phyloP scores from a whole-genome alignment of 139 green algal genomes.

The Chlamydomonas sp. region DNA sequence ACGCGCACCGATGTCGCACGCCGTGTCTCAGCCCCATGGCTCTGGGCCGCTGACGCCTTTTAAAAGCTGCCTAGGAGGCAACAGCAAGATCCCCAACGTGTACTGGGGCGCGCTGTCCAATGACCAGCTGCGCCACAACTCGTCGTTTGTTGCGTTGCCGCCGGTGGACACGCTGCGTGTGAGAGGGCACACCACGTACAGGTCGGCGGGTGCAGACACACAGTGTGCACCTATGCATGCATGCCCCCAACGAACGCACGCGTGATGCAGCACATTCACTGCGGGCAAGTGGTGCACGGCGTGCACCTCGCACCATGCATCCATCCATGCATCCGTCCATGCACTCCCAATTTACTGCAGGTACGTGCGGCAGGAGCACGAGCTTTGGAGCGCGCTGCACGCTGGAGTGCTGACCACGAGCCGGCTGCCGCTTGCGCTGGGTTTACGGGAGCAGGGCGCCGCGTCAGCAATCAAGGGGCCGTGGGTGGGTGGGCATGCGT shows the following conservation, averaged over 20 bases:
- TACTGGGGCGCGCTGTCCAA: constrained; percentile 12
- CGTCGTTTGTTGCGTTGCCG: background rate
- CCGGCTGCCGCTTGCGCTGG: constrained; percentile 43
- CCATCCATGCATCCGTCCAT: background rate
- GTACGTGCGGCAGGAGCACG: constrained; percentile 44
- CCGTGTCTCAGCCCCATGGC: no score
- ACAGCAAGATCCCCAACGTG: constrained; percentile 20
- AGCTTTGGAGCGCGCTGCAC: constrained; percentile 50
- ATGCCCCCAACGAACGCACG: no score
- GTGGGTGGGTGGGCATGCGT: no score
- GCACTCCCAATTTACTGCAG: constrained; percentile 10
- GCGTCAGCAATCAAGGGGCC: constrained; percentile 12
- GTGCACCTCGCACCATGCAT: background rate
- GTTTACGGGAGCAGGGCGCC: constrained; percentile 43
- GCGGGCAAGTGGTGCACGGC: background rate
- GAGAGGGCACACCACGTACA: background rate
- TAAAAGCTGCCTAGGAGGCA: constrained; percentile 9
- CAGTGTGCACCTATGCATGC: no score
- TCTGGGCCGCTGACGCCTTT: background rate
- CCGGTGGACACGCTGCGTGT: background rate
- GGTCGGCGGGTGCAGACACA: background rate
- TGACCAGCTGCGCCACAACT: background rate
- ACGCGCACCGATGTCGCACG: no score
- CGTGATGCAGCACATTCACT: background rate
- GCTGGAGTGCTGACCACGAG: constrained; percentile 49